phyloP scores from a whole-genome alignment of 1,139 yeast species.

The Scheffersomyces illinoinensis region DNA sequence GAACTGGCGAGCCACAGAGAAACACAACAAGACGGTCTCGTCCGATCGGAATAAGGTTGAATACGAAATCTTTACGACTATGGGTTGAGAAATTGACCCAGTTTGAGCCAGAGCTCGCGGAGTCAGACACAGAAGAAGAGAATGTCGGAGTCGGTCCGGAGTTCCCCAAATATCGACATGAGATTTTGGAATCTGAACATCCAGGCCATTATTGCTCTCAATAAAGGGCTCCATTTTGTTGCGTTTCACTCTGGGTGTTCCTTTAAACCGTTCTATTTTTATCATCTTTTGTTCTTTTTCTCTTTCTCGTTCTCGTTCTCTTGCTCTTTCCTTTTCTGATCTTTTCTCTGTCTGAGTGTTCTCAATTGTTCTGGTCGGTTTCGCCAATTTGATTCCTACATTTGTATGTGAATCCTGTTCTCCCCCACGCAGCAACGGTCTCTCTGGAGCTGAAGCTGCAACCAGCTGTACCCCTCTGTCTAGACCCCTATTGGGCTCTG shows the following conservation, averaged over 20 bases:
- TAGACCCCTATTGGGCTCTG: not conserved
- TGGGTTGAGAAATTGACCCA: not conserved
- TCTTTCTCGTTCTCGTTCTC: not conserved
- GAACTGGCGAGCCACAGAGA: not conserved
- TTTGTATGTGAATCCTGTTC: not conserved
- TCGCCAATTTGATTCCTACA: not conserved
- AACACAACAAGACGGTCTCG: not conserved
- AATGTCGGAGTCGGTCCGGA: not conserved
- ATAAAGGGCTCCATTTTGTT: not conserved
- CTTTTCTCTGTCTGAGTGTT: not conserved
- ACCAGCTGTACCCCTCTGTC: not conserved
- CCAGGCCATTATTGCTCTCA: too few relatives aligned
- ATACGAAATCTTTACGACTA: not conserved
- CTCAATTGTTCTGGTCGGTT: not conserved
- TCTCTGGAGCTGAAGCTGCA: not conserved
- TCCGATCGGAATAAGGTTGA: not conserved
- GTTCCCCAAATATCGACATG: not conserved
- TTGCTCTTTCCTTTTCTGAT: not conserved
- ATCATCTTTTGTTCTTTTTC: not conserved
- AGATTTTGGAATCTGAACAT: too few relatives aligned
- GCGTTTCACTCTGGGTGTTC: not conserved
- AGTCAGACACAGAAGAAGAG: not conserved
- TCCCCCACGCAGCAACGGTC: not conserved
- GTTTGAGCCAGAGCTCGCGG: not conserved
- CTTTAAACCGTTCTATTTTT: not conserved